Base-by-base conservation (phyloP, 2,329 filamentous ascomycete genomes). In the Aspergillus sp. region DNA sequence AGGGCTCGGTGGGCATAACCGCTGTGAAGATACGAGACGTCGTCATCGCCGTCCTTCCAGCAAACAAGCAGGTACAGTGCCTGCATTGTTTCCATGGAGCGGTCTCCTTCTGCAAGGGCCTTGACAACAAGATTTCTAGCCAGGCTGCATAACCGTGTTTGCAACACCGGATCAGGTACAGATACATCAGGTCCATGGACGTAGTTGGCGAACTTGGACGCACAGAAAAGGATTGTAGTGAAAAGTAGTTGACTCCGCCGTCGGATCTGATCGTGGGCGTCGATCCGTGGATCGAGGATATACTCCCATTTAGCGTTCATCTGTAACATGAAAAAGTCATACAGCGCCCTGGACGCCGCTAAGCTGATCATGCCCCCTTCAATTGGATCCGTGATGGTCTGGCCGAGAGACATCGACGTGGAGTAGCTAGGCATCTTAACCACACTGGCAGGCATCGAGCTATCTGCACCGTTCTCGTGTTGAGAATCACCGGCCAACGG, bases 21-120 rank as follows among this genome's bases (percentile, higher is more conserved):
- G 17, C 41, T 54, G 51, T 54, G 51, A 24, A 54, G 51, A 33
- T 54, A 54, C 22, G 51, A 54, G 42, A 54, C 40, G n/a, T 54
- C 51, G 19, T 54, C 51, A 34, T 54, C 51, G 22, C 20, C 41
- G 17, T 54, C 51, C 30, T 54, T 54, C 51, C 51, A 54, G 51
- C 51, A 54, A n/a, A 45, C 51, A 15, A 54, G 51, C 15, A 54
- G 47, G 42, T 54, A 54, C 12, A 54, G 27, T 1, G 51, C 51
- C 37, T 54, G 51, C 42, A 54, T 47, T 24, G 51, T 54, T 41
- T 54, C 51, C 17, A 54, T 47, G 4, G 51, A 37, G 19, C 51
- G 13, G 30, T 54, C 30, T 2, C 51, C 51, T 42, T 54, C 41
- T 13, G 51, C 51, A 22, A 54, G 27, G 9, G 27, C 17, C 24